A percentile compares a stretch with the other conserved stretches of the same genome.
Evolutionary conservation across 176 grass and related monocot genomes (phyloP).

Genomic region (Secale cereale): DNA sequence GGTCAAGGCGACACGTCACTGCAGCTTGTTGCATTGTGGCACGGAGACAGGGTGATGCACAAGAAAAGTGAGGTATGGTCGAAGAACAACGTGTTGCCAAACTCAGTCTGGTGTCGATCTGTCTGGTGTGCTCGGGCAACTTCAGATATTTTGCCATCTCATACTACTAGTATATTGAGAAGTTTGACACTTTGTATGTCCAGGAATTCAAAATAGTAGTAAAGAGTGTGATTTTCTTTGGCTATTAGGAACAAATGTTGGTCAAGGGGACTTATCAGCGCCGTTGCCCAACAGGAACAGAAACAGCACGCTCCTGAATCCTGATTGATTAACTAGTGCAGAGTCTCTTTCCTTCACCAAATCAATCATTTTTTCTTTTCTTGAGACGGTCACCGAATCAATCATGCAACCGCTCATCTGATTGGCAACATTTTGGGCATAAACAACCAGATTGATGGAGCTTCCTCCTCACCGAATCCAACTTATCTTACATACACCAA

Average conservation of each 20-base stretch:
- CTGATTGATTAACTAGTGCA: neutral
- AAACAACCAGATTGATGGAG: neutral
- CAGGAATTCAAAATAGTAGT: too few relatives aligned
- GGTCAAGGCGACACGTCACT: neutral
- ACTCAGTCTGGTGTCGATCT: neutral
- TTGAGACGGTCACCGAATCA: neutral
- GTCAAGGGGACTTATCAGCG: neutral
- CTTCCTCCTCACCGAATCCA: neutral
- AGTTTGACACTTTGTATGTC: too few relatives aligned
- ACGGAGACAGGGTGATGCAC: neutral
- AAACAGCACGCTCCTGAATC: neutral
- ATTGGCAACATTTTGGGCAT: neutral
- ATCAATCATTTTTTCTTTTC: neutral
- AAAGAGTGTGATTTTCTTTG: too few relatives aligned
- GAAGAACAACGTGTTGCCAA: neutral
- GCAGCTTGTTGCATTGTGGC: neutral
- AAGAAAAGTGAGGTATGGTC: neutral
- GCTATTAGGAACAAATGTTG: neutral
- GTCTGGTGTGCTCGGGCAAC: neutral
- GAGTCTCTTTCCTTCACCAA: neutral
- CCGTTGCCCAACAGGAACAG: neutral
- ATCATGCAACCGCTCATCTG: neutral
- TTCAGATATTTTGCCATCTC: neutral
- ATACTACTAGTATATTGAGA: too few relatives aligned
- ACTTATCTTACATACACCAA: neutral